Evolutionary conservation across 306 rosid species (phyloP), one percentile per base, ranked within the genome.

Genomic region (Prunus salicina): DNA sequence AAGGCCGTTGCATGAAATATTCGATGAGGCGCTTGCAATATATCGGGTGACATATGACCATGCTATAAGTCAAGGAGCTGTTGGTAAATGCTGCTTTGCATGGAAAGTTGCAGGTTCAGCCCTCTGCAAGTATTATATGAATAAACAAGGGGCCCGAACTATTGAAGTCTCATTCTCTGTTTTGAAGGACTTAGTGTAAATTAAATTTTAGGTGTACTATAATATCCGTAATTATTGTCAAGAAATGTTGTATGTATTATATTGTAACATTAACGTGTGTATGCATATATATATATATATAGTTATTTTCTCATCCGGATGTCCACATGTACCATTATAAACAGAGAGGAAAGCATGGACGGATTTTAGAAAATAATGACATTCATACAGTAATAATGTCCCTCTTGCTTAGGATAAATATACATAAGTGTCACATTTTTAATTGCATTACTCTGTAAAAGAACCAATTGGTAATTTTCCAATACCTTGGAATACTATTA

Each of bases 81-180:
- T 69, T 12, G 0, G 9, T 0, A 14, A 10, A 28, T 93, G 96
- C 69, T 1, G 73, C 66, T 93, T 89, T 71, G 97, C 88, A 0
- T 91, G 95, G 97, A 89, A 52, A 78, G 72, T 89, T 79, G 97
- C 93, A 1, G 93, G 97, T 30, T 34, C 89, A 25, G 86, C 93
- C 46, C 88, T 89, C 14, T 27, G 69, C 11, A 69, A 77, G 22
- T 66, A 78, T 27, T 75, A 64, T 74, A 53, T 47, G 38, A 71
- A 25, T 15, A 78, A 85, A 71, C 85, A 72, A 18, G 77, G 71
- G 38, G 86, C 63, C 38, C 81, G 43, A n/a, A 4, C 69, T 50
- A 62, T 87, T 67, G 1, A 50, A 14, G 76, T 80, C 71, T 49
- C 30, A 22, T 69, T 82, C 13, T 77, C 85, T 49, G 90, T 84